Base-by-base conservation (phyloP, 495 filamentous ascomycete species). In the Xylaria flabelliformis region DNA sequence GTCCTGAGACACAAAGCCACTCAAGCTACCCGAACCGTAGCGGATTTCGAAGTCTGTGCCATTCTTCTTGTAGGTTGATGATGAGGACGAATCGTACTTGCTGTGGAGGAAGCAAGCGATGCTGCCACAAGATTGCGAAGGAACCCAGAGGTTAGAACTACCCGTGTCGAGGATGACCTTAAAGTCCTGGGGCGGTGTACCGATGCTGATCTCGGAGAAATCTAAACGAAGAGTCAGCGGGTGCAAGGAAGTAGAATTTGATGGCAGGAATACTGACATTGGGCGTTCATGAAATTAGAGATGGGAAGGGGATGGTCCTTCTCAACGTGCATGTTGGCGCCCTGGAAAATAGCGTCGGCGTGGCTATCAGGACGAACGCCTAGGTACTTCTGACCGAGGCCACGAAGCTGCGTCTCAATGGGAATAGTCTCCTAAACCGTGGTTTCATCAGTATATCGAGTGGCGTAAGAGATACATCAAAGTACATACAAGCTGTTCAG, bases 111-210 rank as follows among this genome's bases (percentile, higher is more conserved):
- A 99, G 88, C 97, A 99, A 72, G 97, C 97, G 76, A 99, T 99
- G 65, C 95, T 98, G 77, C 90, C 92, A 82, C 97, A 99, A 74
- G 93, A 86, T 17, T 87, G 85, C 3, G 94, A 97, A 4, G 97
- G 97, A 66, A 99, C 97, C 97, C 97, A 99, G 67, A 99, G 88
- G 85, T 99, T 99, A 74, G 97, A 99, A 87, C 95, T 98, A 73
- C 97, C 97, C 34, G 97, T 99, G 80, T 99, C 97, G 68, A 99
- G 90, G 72, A 99, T 92, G 73, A 99, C 97, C 87, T 99, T 99
- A 90, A 99, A 99, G 66, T 84, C 84, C 84, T 99, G 97, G 34
- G 96, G 90, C 59, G 97, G 97, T 32, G 91, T 95, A 76, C 97
- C 97, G 77, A 99, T 88, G 71, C 90, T 85, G 81, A 99, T 97